Percentiles rank a stretch among this genome's conserved stretches.
Evolutionary conservation across 2,329 filamentous ascomycete species (phyloP).

Genomic region (Colletotrichum costaricense): DNA sequence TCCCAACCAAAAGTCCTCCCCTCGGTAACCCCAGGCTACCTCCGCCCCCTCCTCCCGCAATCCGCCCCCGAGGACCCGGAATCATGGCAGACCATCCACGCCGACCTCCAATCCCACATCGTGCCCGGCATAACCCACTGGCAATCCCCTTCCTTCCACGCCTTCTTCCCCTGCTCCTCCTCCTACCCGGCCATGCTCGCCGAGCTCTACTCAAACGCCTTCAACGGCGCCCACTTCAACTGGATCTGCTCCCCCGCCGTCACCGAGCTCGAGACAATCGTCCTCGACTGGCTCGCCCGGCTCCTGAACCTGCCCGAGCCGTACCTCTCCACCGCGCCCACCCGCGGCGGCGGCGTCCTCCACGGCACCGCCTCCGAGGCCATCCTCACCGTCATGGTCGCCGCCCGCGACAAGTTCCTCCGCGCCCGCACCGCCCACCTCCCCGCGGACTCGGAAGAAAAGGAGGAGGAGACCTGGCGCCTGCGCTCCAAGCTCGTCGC

Average conservation of each 20-base stretch:
- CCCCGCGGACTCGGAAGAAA: conserved; percentile 66
- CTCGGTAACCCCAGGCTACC: conserved; percentile 85
- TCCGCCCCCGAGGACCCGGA: conserved; percentile 74
- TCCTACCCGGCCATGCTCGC: conserved; percentile 89
- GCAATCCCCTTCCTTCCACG: conserved; percentile 95
- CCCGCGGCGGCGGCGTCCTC: conserved; percentile 87
- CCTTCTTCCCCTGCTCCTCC: conserved; percentile 88
- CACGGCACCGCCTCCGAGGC: conserved; percentile 92
- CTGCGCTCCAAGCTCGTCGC: conserved; percentile 73
- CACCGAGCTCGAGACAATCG: conserved; percentile 92
- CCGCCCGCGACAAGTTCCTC: conserved; percentile 84
- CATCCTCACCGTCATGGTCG: conserved; percentile 86
- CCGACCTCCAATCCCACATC: conserved; percentile 87
- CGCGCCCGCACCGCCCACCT: conserved; percentile 66
- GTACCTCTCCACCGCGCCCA: conserved; percentile 79
- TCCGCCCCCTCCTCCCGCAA: conserved; percentile 80
- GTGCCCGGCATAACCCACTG: conserved; percentile 94
- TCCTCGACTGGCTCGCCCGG: conserved; percentile 91
- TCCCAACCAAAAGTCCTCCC: conserved; percentile 76
- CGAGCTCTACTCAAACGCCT: conserved; percentile 90
- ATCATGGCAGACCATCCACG: conserved; percentile 82
- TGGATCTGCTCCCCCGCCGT: conserved; percentile 95
- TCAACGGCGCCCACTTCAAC: conserved; percentile 94
- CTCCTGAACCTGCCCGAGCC: conserved; percentile 78
- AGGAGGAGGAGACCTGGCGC: conserved; percentile 76